Base-by-base conservation (phyloP, 306 rosid genomes). In the Spatholobus suberectus region DNA sequence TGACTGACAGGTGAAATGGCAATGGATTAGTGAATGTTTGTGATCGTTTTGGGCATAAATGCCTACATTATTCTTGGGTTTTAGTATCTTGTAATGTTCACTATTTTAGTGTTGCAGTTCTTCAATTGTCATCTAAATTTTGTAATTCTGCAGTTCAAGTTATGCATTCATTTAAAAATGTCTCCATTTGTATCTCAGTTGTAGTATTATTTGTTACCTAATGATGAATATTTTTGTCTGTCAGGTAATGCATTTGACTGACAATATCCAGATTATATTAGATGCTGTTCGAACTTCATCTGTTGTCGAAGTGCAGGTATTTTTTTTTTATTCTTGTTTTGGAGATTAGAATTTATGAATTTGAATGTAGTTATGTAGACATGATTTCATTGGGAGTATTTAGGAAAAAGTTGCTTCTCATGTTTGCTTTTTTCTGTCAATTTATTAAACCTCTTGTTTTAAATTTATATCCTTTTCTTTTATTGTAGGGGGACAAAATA, bases 161-260 rank as follows among this genome's bases (percentile, higher is more conserved):
- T 40, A 69, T 69, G 51, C 34, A 11, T 21, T 21, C 34, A 40
- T 68, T 38, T 58, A 43, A 44, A 17, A 46, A 11, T 29, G 0
- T 37, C 18, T 44, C 51, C 43, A 69, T 57, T 69, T 75, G 58
- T 62, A 51, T 38, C 23, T 47, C 63, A 49, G 66, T 78, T 79
- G 54, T 71, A 20, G 47, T 68, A 6, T 82, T 73, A 62, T 78
- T 59, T 21, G 34, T 40, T 43, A 27, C 23, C 40, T 1, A 67
- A 52, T 47, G 49, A 83, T 46, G 47, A 11, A 34, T 51, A 4
- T 55, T 80, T 78, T 20, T 34, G 3, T 29, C n/a, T 87, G 20
- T 55, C 86, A 96, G 97, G 96, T 96, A 44, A 35, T 24, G 90
- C 65, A 71, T 73, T 86, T 96, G 89, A 96, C 99, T 5, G 95